These are phyloP conservation scores for Leishmania arabica DNA, from an alignment of 208 protist genomes.

Conservation along the genomic window DNA sequence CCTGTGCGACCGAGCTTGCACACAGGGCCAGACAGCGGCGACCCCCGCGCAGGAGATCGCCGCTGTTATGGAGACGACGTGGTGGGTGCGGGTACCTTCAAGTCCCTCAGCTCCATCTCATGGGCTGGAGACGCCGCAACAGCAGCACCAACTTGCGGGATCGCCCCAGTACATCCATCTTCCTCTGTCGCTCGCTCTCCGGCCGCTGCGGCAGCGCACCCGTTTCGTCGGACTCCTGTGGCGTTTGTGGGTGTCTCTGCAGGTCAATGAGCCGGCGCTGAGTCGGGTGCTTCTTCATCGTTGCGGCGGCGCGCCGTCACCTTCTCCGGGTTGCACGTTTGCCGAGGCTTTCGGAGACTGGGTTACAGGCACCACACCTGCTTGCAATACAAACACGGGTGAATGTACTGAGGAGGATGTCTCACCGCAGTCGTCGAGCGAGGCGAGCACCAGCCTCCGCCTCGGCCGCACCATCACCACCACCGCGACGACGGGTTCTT, in stretches of 20 bases:
- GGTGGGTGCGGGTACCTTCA: constrained; percentile 6
- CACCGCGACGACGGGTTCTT: not conserved
- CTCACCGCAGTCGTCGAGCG: not conserved
- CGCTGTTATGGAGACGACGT: not conserved
- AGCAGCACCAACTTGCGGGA: not conserved
- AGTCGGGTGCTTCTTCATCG: constrained; percentile 17
- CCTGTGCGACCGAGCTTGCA: not conserved
- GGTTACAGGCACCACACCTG: not conserved
- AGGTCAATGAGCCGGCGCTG: constrained; percentile 28
- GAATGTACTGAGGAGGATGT: not conserved
- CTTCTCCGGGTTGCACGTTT: constrained; percentile 24
- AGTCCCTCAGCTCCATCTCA: not conserved
- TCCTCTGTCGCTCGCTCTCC: constrained; percentile 51
- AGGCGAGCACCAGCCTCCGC: not conserved
- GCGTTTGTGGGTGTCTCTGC: constrained; percentile 52
- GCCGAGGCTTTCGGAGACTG: constrained; percentile 31
- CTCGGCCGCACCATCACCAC: not conserved
- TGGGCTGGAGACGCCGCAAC: not conserved
- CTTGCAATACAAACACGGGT: not conserved
- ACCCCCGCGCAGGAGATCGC: not conserved
- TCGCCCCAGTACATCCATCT: constrained; percentile 11
- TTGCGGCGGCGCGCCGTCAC: constrained; percentile 20
- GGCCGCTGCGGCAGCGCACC: constrained; percentile 54
- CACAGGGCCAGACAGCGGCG: not conserved
- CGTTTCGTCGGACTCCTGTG: constrained; percentile 66